These are phyloP conservation scores for Colletotrichum sp. DNA, from an alignment of 2,329 filamentous ascomycete genomes.

Conservation along the genomic window DNA sequence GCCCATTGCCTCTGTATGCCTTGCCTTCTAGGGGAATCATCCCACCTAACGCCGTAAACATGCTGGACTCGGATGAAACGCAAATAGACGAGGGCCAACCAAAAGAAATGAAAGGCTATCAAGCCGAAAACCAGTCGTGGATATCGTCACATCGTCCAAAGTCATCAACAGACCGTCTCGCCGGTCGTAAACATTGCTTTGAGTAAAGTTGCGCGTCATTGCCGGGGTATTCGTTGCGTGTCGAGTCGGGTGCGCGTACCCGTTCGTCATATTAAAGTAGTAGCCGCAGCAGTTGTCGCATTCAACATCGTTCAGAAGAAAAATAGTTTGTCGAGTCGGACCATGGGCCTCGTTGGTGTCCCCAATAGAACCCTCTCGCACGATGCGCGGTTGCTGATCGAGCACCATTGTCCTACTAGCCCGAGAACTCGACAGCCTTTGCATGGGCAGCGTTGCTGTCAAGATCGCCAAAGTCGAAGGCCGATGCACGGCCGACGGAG, in stretches of 20 bases:
- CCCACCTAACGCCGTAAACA: conserved; percentile 20
- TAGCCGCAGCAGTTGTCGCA: not conserved
- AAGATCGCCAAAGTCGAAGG: conserved; percentile 16
- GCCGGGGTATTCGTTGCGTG: conserved; percentile 2
- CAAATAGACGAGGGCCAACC: conserved; percentile 2
- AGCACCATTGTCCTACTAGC: conserved; percentile 18
- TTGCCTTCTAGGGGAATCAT: conserved; percentile 8
- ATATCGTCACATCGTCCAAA: conserved; percentile 22
- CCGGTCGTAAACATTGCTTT: conserved; percentile 12
- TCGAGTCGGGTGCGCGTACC: not conserved
- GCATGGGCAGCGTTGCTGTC: conserved; percentile 9
- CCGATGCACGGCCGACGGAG: conserved; percentile 34
- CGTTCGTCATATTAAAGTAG: not conserved
- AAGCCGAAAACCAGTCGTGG: conserved; percentile 17
- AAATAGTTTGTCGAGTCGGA: not conserved
- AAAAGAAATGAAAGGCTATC: conserved; percentile 10
- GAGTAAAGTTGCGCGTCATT: not conserved
- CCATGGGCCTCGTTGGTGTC: not conserved
- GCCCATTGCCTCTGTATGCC: not conserved
- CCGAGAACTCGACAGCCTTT: conserved; percentile 17
- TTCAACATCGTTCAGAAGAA: not conserved
- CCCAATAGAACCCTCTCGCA: not conserved
- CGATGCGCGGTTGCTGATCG: conserved; percentile 1
- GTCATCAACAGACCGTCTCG: conserved; percentile 14
- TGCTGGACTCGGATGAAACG: conserved; percentile 12